Evolutionary conservation across 1,139 yeast genomes (phyloP).

Genomic region (Taiozyma sp.): DNA sequence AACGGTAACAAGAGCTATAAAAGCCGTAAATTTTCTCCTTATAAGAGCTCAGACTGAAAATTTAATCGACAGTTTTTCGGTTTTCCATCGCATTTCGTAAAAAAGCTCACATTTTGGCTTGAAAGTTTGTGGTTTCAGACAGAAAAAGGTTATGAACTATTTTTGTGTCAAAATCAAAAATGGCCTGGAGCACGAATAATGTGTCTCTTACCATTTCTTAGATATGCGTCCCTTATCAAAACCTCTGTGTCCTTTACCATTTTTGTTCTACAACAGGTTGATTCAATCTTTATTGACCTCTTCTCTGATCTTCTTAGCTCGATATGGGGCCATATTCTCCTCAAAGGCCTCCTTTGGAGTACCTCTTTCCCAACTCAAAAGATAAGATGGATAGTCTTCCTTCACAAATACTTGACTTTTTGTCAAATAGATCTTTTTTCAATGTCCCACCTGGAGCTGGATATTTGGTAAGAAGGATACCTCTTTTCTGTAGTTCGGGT

Average conservation of each 20-base stretch:
- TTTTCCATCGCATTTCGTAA: neutral
- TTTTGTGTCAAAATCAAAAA: neutral
- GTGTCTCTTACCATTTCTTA: too few species aligned
- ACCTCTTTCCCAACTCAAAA: slow-evolving; percentile 36
- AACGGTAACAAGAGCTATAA: neutral
- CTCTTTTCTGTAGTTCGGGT: slow-evolving; percentile 33
- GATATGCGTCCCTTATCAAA: neutral
- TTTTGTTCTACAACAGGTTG: neutral
- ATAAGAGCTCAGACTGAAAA: neutral
- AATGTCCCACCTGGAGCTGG: slow-evolving; percentile 26
- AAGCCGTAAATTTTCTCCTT: neutral
- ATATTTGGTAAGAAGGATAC: slow-evolving; percentile 30
- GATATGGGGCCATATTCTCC: slow-evolving; percentile 3
- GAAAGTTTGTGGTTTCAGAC: neutral
- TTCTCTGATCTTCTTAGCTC: neutral
- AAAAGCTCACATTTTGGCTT: neutral
- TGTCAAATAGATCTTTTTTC: slow-evolving; percentile 22
- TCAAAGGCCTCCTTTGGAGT: slow-evolving; percentile 36
- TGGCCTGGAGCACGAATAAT: too few species aligned
- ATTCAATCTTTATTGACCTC: neutral
- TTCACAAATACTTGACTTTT: slow-evolving; percentile 27
- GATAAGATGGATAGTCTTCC: slow-evolving; percentile 35
- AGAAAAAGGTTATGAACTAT: neutral
- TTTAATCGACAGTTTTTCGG: neutral
- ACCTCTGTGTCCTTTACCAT: too few species aligned